Evolutionary conservation across 1,284 basidiomycete genomes (phyloP), one percentile per base, ranked within the genome.

Genomic region (Vanrija pseudolonga): DNA sequence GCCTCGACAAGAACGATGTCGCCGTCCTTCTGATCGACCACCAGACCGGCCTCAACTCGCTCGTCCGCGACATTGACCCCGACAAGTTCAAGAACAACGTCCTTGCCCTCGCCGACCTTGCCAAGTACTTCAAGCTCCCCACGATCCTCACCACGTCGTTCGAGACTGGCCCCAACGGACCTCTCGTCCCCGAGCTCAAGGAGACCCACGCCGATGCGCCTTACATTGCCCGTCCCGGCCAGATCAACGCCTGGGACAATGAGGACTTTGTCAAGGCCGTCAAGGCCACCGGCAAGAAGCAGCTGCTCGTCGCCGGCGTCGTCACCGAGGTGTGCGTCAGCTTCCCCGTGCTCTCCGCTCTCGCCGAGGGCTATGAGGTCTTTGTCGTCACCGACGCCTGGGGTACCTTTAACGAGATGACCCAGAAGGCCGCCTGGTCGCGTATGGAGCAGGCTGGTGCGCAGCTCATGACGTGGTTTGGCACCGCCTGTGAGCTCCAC

Each of bases 201-300:
- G 38, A 26, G 37, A 36, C 24, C 23, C 39, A 46, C 32, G 38
- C 50, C 2, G 26, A 46, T 22, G 47, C 50, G 3, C 44, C 50
- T 2, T 19, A 22, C 50, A 53, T 56, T 38, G 15, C 20, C 3
- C 55, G 55, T 7, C 55, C 55, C 3, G 55, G 55, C 12, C 41
- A 56, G 55, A 52, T 56, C 43, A 56, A 56, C 38, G 55, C 50
- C 6, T 56, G 55, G 55, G 55, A 56, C 50, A 49, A 52, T 32
- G 43, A 43, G n/a, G 55, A 56, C n/a, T 56, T 56, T 45, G 47
- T 50, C 38, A n/a, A 19, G 3, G 55, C 55, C 22, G 47, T 56
- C 38, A 48, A 46, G 47, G 47, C 24, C 11, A 56, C 55, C 6
- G 55, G 55, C 26, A 23, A 32, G 22, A 52, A 52, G 39, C 55